Evolutionary conservation across 225 moss, liverwort and hornwort species (phyloP).

Genomic region (Neckera pumila): DNA sequence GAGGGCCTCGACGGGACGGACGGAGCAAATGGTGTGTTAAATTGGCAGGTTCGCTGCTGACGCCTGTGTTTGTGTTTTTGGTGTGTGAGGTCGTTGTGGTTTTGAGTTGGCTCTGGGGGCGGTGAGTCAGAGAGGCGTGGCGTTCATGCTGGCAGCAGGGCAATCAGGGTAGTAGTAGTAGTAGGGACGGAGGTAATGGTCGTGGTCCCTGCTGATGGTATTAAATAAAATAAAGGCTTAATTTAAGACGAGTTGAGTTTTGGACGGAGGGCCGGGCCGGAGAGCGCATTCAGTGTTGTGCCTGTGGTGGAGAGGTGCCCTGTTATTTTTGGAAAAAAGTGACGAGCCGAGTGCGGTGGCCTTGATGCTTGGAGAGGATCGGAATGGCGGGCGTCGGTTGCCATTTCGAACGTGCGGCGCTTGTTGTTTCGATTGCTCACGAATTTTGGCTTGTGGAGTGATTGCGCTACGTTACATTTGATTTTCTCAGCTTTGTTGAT

Average conservation of each 20-base stretch:
- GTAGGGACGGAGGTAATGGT: neutral
- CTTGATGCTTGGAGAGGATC: neutral
- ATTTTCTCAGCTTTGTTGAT: neutral
- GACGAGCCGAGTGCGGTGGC: neutral
- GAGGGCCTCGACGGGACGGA: neutral
- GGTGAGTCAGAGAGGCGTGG: conserved; percentile 14
- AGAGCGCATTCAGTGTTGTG: too few relatives aligned
- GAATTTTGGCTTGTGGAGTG: neutral
- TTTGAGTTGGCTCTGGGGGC: neutral
- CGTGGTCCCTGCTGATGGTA: neutral
- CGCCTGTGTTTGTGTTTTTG: neutral
- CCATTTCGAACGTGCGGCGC: neutral
- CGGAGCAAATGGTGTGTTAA: neutral
- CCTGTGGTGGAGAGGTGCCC: neutral
- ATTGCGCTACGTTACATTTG: neutral
- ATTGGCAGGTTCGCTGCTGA: neutral
- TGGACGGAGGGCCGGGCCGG: neutral
- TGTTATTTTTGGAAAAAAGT: neutral
- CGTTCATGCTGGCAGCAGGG: conserved; percentile 9
- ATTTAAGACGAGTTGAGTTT: neutral
- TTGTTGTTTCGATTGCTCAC: neutral
- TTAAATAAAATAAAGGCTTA: neutral
- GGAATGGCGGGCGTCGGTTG: neutral
- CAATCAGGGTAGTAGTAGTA: neutral
- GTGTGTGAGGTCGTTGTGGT: conserved; percentile 1